Conservation (phyloP, 2,329 filamentous ascomycete genomes). For the Nannizziopsis barbatae region DNA sequence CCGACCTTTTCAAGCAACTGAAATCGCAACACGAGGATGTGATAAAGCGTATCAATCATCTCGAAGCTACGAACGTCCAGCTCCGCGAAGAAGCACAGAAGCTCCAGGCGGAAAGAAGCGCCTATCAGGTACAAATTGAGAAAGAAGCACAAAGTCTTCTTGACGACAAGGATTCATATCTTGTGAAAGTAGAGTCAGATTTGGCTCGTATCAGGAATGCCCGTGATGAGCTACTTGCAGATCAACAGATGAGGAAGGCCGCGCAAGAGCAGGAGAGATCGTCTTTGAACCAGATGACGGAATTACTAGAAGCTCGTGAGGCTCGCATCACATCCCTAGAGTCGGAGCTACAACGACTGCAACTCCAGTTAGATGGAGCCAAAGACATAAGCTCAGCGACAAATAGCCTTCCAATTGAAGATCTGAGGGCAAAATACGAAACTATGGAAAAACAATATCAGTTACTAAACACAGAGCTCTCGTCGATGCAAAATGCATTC, state of each 20-base stretch:
- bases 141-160: constrained; percentile 63
- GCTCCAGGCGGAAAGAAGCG: constrained; percentile 70
- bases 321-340: constrained; percentile 73
- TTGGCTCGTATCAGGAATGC: constrained; percentile 72
- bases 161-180: constrained; percentile 68
- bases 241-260: constrained; percentile 67
- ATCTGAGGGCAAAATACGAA: constrained; percentile 61
- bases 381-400: constrained; percentile 35
- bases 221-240: constrained; percentile 75
- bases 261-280: constrained; percentile 64
- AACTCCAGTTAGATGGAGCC: constrained; percentile 43
- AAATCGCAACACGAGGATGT: constrained; percentile 86
- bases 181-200: constrained; percentile 71
- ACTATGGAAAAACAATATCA: constrained; percentile 69
- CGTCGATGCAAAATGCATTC: constrained; percentile 81
- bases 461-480: constrained; percentile 75
- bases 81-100: constrained; percentile 76
- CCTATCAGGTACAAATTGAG: constrained; percentile 70
- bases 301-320: constrained; percentile 67
- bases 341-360: constrained; percentile 64
- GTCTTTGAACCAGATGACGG: constrained; percentile 62
- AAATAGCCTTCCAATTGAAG: constrained; percentile 54
- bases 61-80: constrained; percentile 79
- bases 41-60: constrained; percentile 78
- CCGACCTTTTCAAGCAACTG: constrained; percentile 84